Evolutionary conservation across 2,329 filamentous ascomycete genomes (phyloP).

Genomic region (Aspergillus fumigatus): DNA sequence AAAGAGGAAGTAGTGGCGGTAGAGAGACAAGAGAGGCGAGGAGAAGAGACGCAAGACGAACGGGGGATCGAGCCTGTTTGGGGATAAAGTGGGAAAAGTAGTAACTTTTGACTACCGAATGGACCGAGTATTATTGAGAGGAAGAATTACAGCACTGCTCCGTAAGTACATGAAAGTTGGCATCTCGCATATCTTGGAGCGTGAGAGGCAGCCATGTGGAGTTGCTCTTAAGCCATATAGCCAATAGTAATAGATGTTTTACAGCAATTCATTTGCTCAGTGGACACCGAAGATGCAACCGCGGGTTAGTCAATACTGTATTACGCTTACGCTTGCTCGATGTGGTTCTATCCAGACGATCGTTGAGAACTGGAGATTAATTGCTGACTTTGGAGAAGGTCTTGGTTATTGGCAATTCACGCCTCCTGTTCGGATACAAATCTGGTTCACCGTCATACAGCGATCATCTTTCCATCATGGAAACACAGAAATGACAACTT

Average conservation of each 20-base stretch:
- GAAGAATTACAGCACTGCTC: background rate
- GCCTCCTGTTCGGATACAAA: too few species aligned
- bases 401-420: background rate
- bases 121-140: background rate
- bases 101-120: background rate
- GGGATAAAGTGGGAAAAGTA: background rate
- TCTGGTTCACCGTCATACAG: background rate
- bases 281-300: background rate
- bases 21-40: background rate
- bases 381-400: background rate
- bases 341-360: background rate
- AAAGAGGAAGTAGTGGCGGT: background rate
- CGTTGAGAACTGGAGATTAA: background rate
- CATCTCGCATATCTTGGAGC: background rate
- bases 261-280: background rate
- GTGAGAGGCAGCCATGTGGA: background rate
- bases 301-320: background rate
- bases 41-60: slow-evolving; percentile 2
- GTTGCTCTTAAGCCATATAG: background rate
- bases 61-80: background rate
- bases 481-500: background rate
- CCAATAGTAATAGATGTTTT: background rate
- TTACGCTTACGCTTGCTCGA: background rate
- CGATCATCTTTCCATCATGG: background rate
- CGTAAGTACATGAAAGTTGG: background rate